Evolutionary conservation across 208 protist genomes (phyloP), one percentile per base, ranked within the genome.

Genomic region (Wallacemonas sp.): DNA sequence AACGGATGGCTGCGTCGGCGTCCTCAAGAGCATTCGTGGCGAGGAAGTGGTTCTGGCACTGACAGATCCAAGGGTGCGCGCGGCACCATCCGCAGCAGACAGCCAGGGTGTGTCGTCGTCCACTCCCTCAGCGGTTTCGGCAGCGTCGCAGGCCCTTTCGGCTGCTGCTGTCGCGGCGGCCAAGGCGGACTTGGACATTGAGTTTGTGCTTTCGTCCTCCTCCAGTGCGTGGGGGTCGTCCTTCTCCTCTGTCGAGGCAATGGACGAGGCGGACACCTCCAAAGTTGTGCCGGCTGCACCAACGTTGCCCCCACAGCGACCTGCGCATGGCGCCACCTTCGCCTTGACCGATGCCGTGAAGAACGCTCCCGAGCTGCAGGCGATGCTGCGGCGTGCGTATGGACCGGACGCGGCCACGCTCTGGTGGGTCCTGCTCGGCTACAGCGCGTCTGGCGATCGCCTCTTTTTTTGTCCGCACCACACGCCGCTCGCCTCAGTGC

Each of bases 161-260:
- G 47, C 3, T 9, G 47, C 26, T 9, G 47, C 47, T 3, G 26
- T n/a, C 11, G 52, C 30, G 30, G 52, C 52, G 14, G 52, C 52
- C n/a, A 58, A 21, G 30, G 29, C 52, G 30, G 52, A 58, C 30
- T 39, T 58, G 52, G 52, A 58, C 19, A 58, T 58, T 39, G 52
- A 58, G 52, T 58, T 58, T 24, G 65, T 70, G 16, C 38, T 70
- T 6, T 70, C 65, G 8, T 54, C 34, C 27, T 70, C 65, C 8
- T 62, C 52, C 17, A 60, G 46, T 11, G 65, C 65, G 41, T 70
- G 65, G 65, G 24, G 39, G 36, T 49, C 57, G 4, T 63, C 57
- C 6, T 46, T 58, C 23, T 43, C 30, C 4, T 58, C 52, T 2
- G 3, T 58, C 5, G 52, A 58, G 4, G 30, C 8, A 6, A 11